Evolutionary conservation across 768 basidiomycete genomes (phyloP), one percentile per base, ranked within the genome.

Genomic region (Termitomyces sp.): DNA sequence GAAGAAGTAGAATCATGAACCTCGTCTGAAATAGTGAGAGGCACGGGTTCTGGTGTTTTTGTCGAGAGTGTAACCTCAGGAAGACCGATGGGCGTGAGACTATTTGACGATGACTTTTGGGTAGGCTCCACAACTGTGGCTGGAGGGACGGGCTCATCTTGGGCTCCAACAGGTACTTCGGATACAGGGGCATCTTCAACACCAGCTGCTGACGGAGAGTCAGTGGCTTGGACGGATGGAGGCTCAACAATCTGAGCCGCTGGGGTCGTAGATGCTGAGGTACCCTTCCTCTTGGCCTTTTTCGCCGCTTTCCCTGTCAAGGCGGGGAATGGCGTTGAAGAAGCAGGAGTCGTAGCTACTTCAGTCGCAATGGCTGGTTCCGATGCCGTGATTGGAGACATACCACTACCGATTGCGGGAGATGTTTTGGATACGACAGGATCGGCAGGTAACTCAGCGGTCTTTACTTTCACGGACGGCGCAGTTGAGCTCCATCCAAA

Each of bases 81-180:
- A n/a, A 65, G 58, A 22, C 52, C 58, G 12, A 61, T 52, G 4
- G 62, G 62, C 1, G 62, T 59, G 15, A 65, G 62, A 41, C 22
- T 44, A 33, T 18, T 57, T 16, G 64, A 61, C 9, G 51, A 34
- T 20, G 63, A 56, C 36, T 55, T 64, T 22, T 62, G 53, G 2
- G 47, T 33, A 45, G 55, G 3, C 3, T 53, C 55, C 31, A 45
- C 49, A n/a, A 39, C 24, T 29, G 52, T 26, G 5, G 56, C 29
- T 9, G 42, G 18, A 15, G 60, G 33, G 15, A 58, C 50, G 34
- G 58, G 51, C 50, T 62, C 60, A 59, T 68, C 68, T 60, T 68
- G 69, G 54, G 61, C 5, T 45, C 37, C 44, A 51, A 5, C 6
- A 28, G 36, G 26, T n/a, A 26, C 26, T 39, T 51, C 51, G 5